Evolutionary conservation across 805 yeast species (phyloP), one percentile per base, ranked within the genome.

Genomic region (Kodamaea lidongshanica): DNA sequence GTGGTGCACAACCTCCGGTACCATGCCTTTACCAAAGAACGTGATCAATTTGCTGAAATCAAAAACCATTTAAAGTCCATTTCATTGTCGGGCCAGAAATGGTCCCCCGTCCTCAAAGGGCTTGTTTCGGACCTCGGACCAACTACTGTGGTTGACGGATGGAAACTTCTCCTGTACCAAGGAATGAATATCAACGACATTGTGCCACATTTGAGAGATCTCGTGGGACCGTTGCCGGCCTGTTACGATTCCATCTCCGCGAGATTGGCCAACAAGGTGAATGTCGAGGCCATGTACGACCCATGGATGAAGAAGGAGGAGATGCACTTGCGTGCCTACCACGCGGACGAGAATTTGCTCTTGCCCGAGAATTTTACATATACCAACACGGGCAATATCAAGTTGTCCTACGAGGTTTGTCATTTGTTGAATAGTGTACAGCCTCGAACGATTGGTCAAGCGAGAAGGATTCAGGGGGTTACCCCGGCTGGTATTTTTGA

Each of bases 391-490:
- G 73, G 84, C 0, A 53, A 43, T 15, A 32, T 61, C 21, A 63
- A 61, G 34, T 56, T 89, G n/a, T 82, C 94, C 2, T 66, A 72
- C 15, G 96, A 89, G 48, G 88, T 78, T 16, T 72, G 81, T 34
- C 65, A 62, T 11, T 57, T 82, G 7, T 61, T 92, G 32, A 83
- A 85, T 45, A 66, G 69, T 7, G 76, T 85, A 10, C 79, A 83
- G 38, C 98, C 98, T 0, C 74, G 74, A 32, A 92, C 96, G 0
- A 74, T 92, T 25, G 97, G 97, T 0, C 97, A 92, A 52, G 97
- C 97, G 0, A 70, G 95, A 50, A 67, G 97, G 43, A 81, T 89
- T 8, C 94, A 92, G 47, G 97, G 98, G 1, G 77, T 92, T 2
- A 89, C 97, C 0, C 95, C 97, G 0, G 89, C 96, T 0, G 92